These are phyloP conservation scores for Peziza echinospora DNA, from an alignment of 495 filamentous ascomycete genomes.

Conservation along the genomic window DNA sequence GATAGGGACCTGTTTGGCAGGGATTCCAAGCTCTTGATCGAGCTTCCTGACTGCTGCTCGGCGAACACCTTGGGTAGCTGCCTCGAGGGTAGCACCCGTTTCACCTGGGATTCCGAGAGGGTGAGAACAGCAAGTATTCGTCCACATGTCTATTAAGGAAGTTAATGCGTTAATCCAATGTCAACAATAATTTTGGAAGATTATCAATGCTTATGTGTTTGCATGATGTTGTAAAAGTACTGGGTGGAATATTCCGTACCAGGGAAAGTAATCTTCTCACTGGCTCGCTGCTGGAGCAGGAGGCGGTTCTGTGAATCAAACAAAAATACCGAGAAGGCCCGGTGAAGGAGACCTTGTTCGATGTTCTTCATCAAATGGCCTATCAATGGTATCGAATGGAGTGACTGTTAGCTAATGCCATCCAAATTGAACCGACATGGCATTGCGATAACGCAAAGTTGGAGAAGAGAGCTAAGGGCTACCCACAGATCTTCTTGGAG, in stretches of 20 bases:
- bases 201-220: too few relatives aligned
- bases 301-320: conserved; percentile 74
- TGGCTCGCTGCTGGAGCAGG: conserved; percentile 82
- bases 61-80: conserved; percentile 65
- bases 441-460: conserved; percentile 1
- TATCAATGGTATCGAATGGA: conserved; percentile 19
- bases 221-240: too few relatives aligned
- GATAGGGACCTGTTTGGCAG: conserved; percentile 68
- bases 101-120: conserved; percentile 79
- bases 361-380: conserved; percentile 99
- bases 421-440: neutral
- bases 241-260: conserved; percentile 3
- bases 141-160: conserved; percentile 99
- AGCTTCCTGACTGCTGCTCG: conserved; percentile 82
- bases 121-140: conserved; percentile 98
- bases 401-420: neutral
- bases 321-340: conserved; percentile 93
- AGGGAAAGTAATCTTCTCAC: conserved; percentile 98
- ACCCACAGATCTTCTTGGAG: conserved; percentile 92
- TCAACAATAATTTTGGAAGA: too few relatives aligned
- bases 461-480: neutral
- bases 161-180: too few relatives aligned
- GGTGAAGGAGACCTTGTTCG: conserved; percentile 79
- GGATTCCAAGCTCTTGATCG: conserved; percentile 85
- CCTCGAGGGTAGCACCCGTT: conserved; percentile 63